These are phyloP conservation scores for Diplotaxis tenuifolia DNA, from an alignment of 345 rosid species.

Conservation along the genomic window DNA sequence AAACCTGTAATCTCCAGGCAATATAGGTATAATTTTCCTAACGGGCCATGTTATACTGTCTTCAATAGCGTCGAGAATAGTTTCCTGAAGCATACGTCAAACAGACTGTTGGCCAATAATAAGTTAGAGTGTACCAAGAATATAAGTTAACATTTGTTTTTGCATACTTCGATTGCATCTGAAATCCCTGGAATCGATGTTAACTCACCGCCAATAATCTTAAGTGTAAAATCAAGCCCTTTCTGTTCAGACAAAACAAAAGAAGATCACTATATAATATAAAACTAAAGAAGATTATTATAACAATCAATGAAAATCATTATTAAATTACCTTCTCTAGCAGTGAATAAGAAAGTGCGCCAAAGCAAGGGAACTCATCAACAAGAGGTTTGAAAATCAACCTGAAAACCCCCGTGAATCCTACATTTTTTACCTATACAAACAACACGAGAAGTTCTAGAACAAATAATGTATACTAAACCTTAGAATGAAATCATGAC, in stretches of 20 bases:
- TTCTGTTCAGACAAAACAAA: constrained; percentile 47
- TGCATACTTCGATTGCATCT: constrained; percentile 73
- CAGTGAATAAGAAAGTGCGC: constrained; percentile 77
- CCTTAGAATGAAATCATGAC: background rate
- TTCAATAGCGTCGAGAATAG: constrained; percentile 76
- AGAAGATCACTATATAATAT: background rate
- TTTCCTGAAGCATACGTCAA: constrained; percentile 51
- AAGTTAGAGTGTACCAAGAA: background rate
- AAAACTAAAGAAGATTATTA: background rate
- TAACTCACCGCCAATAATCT: constrained; percentile 73
- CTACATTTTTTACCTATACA: constrained; percentile 76
- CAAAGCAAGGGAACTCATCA: constrained; percentile 84
- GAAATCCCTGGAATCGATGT: constrained; percentile 83
- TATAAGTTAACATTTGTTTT: background rate
- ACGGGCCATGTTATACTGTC: constrained; percentile 95
- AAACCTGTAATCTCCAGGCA: constrained; percentile 95
- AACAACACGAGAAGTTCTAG: constrained; percentile 22
- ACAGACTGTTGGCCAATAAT: background rate
- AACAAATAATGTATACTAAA: background rate
- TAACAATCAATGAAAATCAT: background rate
- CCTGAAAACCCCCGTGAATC: constrained; percentile 92
- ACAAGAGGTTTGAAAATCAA: constrained; percentile 84
- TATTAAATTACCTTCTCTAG: constrained; percentile 59
- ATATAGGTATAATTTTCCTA: constrained; percentile 65
- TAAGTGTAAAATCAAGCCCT: constrained; percentile 73